Base-by-base conservation (phyloP, 2,329 filamentous ascomycete species). In the Colletotrichum tofieldiae region DNA sequence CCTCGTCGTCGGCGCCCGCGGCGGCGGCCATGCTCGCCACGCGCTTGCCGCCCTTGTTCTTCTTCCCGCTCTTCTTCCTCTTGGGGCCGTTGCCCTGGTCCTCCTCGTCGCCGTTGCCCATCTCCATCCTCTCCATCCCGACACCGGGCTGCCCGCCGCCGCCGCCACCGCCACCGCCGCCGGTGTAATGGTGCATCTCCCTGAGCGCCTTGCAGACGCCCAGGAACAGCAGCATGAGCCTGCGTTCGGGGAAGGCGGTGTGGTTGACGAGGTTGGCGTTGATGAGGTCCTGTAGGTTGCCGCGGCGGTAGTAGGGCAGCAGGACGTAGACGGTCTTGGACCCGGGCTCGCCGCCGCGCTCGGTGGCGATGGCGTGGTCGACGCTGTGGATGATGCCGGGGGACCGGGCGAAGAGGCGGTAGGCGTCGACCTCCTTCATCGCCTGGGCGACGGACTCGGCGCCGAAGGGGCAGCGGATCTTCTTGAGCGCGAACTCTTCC, bases 191-290 rank as follows among this genome's bases (percentile, higher is more conserved):
- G 83, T 99, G 96, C 94, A 99, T 98, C 45, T 92, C 91, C 79
- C 93, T 92, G 72, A 99, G 84, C 54, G 94, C 96, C 78, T 91
- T 91, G 81, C 96, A 98, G 2, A 99, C 95, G 20, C 96, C 96
- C 52, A 98, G 85, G 81, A 99, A 98, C 72, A 99, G 83, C 71
- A 92, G 87, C 95, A 98, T 96, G 74, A 99, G 86, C 77, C 92
- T 89, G 80, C 92, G 90, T 85, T 98, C 96, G 0, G 96, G 95
- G 78, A 99, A 98, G 63, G 88, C 89, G 47, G 93, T 94, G 81
- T 97, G 94, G 82, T 98, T 98, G 82, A 99, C 96, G 66, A 98
- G 86, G 83, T 99, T 99, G 75, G 96, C 96, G 82, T 99, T 99
- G 86, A 99, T 98, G 80, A 97, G 93, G 84, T 99, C 96, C 84